Conservation (phyloP, 1,284 basidiomycete genomes). For the Pascua sp. region DNA sequence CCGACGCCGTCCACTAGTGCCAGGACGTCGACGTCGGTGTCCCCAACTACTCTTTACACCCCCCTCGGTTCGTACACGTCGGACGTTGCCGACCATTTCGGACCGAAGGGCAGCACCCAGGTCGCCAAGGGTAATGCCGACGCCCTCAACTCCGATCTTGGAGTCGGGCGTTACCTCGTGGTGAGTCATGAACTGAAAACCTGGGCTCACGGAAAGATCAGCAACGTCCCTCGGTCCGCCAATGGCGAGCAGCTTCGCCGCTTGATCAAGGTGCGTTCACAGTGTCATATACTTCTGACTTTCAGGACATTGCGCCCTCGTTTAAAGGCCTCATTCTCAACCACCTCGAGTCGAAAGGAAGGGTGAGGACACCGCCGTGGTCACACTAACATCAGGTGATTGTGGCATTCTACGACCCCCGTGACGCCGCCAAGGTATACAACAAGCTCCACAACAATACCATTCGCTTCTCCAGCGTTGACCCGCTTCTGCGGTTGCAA, state of each 20-base stretch:
- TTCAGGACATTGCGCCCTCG: slow-evolving; percentile 23
- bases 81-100: too few relatives aligned
- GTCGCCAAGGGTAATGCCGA: neutral
- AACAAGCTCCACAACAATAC: slow-evolving; percentile 17
- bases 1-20: neutral
- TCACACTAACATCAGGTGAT: slow-evolving; percentile 26
- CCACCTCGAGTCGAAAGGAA: slow-evolving; percentile 26
- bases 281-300: neutral
- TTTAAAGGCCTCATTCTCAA: slow-evolving; percentile 33
- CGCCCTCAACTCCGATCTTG: neutral
- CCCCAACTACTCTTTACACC: neutral
- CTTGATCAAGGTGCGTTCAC: slow-evolving; percentile 24
- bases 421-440: slow-evolving; percentile 31
- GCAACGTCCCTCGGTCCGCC: slow-evolving; percentile 23
- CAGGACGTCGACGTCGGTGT: neutral
- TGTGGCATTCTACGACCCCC: slow-evolving; percentile 38
- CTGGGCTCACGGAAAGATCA: slow-evolving; percentile 18
- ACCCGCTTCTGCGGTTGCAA: slow-evolving; percentile 15
- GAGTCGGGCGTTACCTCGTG: slow-evolving; percentile 28
- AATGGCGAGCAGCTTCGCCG: slow-evolving; percentile 18
- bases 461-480: slow-evolving; percentile 17
- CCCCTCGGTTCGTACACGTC: too few relatives aligned
- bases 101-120: neutral
- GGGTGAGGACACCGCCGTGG: slow-evolving; percentile 17
- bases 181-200: slow-evolving; percentile 13